A percentile compares a stretch with the other conserved stretches of the same genome.
Conservation (phyloP, 352 stramenopile species). For the Blastocystis sp. region DNA sequence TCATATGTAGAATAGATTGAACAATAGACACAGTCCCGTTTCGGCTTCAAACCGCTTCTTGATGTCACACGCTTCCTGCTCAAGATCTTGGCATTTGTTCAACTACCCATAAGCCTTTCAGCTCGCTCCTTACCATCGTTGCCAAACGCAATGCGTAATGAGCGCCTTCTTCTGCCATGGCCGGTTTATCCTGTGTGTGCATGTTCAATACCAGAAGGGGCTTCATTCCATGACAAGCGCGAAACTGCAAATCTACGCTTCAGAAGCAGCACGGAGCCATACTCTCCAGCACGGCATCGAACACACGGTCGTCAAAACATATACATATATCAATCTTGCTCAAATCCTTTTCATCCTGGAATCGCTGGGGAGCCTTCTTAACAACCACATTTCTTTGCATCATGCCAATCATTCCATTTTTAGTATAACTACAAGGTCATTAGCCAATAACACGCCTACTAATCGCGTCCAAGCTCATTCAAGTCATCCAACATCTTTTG, state of each 20-base stretch:
- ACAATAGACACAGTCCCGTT: constrained; percentile 33
- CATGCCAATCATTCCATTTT: constrained; percentile 55
- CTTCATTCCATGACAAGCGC: constrained; percentile 19
- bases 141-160: constrained; percentile 33
- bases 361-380: constrained; percentile 59
- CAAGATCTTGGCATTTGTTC: constrained; percentile 35
- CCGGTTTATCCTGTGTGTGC: constrained; percentile 42
- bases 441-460: background rate
- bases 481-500: constrained; percentile 60
- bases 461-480: constrained; percentile 44
- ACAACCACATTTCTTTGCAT: constrained; percentile 44
- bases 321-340: constrained; percentile 65
- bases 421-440: constrained; percentile 42
- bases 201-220: constrained; percentile 62
- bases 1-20: constrained; percentile 61
- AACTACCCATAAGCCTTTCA: background rate
- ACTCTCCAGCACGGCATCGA: constrained; percentile 56
- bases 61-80: constrained; percentile 33
- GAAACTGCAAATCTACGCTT: constrained; percentile 58
- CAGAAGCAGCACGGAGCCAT: background rate
- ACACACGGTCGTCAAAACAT: constrained; percentile 63
- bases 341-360: constrained; percentile 42
- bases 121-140: constrained; percentile 7
- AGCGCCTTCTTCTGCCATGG: constrained; percentile 34
- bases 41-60: constrained; percentile 50